phyloP scores from a whole-genome alignment of 2,329 filamentous ascomycete genomes.

The Calonectria pauciramosa region DNA sequence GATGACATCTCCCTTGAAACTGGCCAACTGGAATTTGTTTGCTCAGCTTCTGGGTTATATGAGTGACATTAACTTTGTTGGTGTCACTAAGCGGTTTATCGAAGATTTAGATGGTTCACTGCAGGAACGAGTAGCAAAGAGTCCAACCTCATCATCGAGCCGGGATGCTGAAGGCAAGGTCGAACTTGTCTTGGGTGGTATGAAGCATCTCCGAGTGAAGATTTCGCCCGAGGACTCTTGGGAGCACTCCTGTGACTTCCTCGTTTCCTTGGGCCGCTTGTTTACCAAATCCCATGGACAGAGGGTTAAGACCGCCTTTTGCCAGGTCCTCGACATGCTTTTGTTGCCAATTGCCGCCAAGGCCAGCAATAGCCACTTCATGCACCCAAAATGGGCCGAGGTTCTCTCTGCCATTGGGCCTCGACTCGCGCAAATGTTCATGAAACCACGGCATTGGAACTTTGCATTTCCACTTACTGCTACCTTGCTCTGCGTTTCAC shows the following conservation, averaged over 20 bases:
- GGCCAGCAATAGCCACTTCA: constrained; percentile 81
- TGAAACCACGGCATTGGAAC: constrained; percentile 93
- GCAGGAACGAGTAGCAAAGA: constrained; percentile 80
- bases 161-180: constrained; percentile 84
- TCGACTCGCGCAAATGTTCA: constrained; percentile 85
- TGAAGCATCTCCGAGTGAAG: constrained; percentile 89
- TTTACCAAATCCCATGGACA: constrained; percentile 90
- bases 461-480: constrained; percentile 90
- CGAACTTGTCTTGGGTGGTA: constrained; percentile 88
- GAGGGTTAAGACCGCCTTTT: constrained; percentile 93
- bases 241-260: constrained; percentile 90
- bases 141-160: constrained; percentile 66
- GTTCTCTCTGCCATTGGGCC: constrained; percentile 85
- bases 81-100: constrained; percentile 86
- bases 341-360: constrained; percentile 89
- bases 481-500: constrained; percentile 88
- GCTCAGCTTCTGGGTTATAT: constrained; percentile 94
- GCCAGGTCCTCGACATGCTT: constrained; percentile 89
- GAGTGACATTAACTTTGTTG: constrained; percentile 91
- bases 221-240: constrained; percentile 81
- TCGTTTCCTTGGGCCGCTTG: constrained; percentile 83
- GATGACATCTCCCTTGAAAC: constrained; percentile 81
- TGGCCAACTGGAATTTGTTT: constrained; percentile 97
- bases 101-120: constrained; percentile 84
- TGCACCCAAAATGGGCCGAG: constrained; percentile 86